These are phyloP conservation scores for Fusarium penzigii DNA, from an alignment of 2,329 filamentous ascomycete species.

Conservation along the genomic window DNA sequence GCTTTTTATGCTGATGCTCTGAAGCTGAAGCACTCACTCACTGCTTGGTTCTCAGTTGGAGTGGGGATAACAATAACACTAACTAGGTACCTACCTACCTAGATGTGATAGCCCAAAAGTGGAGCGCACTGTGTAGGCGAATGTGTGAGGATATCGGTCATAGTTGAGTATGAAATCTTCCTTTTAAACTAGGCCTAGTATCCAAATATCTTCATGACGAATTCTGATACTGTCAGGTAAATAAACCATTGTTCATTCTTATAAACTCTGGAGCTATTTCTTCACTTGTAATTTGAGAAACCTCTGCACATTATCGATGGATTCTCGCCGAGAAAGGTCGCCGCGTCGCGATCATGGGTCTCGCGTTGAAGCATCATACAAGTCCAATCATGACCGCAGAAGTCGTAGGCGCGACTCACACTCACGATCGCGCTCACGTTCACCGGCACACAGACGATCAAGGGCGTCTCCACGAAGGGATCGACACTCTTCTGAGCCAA, in stretches of 20 bases:
- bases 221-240: no score
- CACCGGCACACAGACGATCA: conserved; percentile 19
- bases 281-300: neutral
- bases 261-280: neutral
- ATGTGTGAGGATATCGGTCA: no score
- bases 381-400: conserved; percentile 18
- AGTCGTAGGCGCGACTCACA: conserved; percentile 14
- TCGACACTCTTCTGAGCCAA: conserved; percentile 14
- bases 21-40: no score
- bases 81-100: no score
- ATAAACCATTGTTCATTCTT: no score
- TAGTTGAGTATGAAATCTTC: no score
- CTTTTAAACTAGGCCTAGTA: no score
- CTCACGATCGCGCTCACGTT: conserved; percentile 28
- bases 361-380: conserved; percentile 13
- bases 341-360: conserved; percentile 21
- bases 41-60: no score
- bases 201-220: no score
- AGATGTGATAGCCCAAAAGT: neutral
- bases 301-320: conserved; percentile 12
- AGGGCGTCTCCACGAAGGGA: conserved; percentile 20
- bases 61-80: neutral
- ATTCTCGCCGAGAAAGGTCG: conserved; percentile 21
- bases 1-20: no score
- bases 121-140: conserved; percentile 1